Base-by-base conservation (phyloP, 192 early-diverging fungal species). In the Backusella macrospora region DNA sequence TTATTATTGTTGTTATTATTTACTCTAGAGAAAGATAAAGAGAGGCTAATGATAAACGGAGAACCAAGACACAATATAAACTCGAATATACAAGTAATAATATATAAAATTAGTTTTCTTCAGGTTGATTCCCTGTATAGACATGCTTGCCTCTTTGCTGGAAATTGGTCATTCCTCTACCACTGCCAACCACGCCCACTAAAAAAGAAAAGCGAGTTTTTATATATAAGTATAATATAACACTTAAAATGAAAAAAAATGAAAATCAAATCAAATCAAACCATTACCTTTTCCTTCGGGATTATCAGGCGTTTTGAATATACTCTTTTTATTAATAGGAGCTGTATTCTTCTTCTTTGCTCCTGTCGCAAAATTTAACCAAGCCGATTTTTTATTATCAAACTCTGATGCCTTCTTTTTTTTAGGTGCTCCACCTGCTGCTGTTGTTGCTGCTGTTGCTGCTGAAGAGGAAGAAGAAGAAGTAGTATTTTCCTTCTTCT, bases 291-390 rank as follows among this genome's bases (percentile, higher is more conserved):
- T 83, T 76, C 93, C 81, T 73, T 92, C 78, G 4, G 91, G 91
- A 79, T 92, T 92, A 69, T 92, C 92, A 0, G 93, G 92, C 5
- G 90, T 94, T n/a, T 88, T 83, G 81, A 94, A 94, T 45, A 94
- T 94, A 75, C 88, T 90, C 73, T 85, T 86, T 66, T 91, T 90
- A 45, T 92, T 86, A 43, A 90, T 76, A 0, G 85, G 79, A 0
- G 80, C 73, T 12, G 74, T 75, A 18, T 59, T 65, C 21, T 69
- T 55, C 65, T 90, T 91, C 71, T 87, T 91, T 9, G 77, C 43
- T 46, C 78, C 80, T 9, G 81, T 81, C 1, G 93, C 90, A 85
- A 94, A 94, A 39, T 83, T 84, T 46, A 90, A 79, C 93, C 93
- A 94, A 8, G 87, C 84, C 68, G 89, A 86, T 72, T 94, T 92